These are phyloP conservation scores for Emergomyces africanus DNA, from an alignment of 2,329 filamentous ascomycete genomes.

Conservation along the genomic window DNA sequence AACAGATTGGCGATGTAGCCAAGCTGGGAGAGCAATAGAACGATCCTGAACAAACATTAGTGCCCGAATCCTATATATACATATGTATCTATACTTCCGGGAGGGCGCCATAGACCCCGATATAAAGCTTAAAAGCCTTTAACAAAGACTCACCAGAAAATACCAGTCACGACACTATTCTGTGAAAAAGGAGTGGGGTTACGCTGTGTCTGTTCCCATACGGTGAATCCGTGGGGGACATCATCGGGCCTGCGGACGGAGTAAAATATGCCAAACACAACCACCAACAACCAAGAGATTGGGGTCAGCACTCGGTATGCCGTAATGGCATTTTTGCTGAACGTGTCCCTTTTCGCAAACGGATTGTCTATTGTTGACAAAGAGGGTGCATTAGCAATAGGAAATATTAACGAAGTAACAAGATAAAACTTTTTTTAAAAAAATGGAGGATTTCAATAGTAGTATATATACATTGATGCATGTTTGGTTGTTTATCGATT, in stretches of 20 bases:
- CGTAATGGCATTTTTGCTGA: conserved; percentile 48
- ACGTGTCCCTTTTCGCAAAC: conserved; percentile 57
- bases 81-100: neutral
- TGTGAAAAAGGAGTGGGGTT: conserved; percentile 62
- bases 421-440: too few species aligned
- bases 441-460: neutral
- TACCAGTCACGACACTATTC: conserved; percentile 48
- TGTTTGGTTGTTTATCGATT: neutral
- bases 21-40: conserved; percentile 62
- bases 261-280: conserved; percentile 65
- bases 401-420: neutral
- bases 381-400: neutral
- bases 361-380: conserved; percentile 49
- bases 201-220: conserved; percentile 61
- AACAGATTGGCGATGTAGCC: conserved; percentile 68
- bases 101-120: too few species aligned
- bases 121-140: neutral
- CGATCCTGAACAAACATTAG: conserved; percentile 39
- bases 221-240: conserved; percentile 47
- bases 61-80: neutral
- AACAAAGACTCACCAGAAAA: conserved; percentile 56
- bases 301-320: conserved; percentile 66
- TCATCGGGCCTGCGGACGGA: conserved; percentile 52
- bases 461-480: neutral
- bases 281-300: conserved; percentile 59